phyloP scores from a whole-genome alignment of 139 green algal genomes.

The Edaphochlamys debaryana region DNA sequence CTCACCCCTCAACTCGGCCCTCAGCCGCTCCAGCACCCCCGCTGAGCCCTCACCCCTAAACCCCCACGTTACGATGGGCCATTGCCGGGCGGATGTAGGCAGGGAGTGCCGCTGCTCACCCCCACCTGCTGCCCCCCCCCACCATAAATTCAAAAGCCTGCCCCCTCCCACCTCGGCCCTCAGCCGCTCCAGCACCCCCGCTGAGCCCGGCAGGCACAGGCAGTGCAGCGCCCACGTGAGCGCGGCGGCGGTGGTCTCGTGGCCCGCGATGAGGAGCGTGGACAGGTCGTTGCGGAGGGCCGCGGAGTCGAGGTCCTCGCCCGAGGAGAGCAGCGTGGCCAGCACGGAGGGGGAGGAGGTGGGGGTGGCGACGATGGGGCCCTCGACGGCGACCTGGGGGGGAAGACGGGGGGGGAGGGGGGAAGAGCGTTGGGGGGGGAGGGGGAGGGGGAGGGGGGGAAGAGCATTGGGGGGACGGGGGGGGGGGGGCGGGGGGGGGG shows the following conservation, averaged over 20 bases:
- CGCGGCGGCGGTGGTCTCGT: constrained; percentile 96
- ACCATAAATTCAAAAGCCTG: too few species aligned
- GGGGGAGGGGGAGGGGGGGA: too few species aligned
- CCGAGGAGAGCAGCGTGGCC: constrained; percentile 91
- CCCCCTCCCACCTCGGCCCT: neutral
- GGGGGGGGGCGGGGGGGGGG: too few species aligned
- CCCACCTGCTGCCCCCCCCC: too few species aligned
- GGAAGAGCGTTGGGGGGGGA: too few species aligned
- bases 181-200: neutral
- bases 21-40: neutral
- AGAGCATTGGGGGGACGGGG: neutral
- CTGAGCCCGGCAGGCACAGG: too few species aligned
- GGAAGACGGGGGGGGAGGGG: neutral
- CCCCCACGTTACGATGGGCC: too few species aligned
- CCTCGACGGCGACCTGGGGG: constrained; percentile 76
- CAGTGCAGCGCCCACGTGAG: constrained; percentile 94
- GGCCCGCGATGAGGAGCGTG: constrained; percentile 96
- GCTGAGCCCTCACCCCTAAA: too few species aligned
- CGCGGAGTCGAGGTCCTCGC: constrained; percentile 86
- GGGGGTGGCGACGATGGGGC: constrained; percentile 84
- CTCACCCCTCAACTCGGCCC: neutral
- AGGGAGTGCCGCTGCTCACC: too few species aligned
- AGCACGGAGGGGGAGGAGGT: constrained; percentile 82
- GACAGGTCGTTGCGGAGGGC: constrained; percentile 97
- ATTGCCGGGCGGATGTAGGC: too few species aligned